Percentiles rank a stretch among this genome's conserved stretches.
Conservation (phyloP, 352 stramenopile genomes). For the Globisporangium heterothallicum region DNA sequence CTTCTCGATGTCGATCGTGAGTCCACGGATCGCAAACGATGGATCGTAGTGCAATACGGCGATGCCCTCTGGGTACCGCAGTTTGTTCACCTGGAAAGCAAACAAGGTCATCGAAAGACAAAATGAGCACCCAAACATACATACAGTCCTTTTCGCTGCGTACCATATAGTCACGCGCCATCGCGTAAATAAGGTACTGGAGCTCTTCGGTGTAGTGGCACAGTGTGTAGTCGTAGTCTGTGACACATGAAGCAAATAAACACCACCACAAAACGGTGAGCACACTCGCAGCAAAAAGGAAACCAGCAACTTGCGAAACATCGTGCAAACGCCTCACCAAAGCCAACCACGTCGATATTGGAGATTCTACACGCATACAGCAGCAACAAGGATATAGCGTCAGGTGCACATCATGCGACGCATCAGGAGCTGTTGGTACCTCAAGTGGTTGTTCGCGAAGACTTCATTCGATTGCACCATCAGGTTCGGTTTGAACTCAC, state of each 20-base stretch:
- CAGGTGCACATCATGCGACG: too few species aligned
- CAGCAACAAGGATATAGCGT: not conserved
- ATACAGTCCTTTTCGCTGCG: too few species aligned
- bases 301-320: not conserved
- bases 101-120: not conserved
- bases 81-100: conserved; percentile 48
- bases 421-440: too few species aligned
- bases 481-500: conserved; percentile 35
- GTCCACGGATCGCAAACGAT: conserved; percentile 88
- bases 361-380: conserved; percentile 24
- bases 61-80: conserved; percentile 85
- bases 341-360: conserved; percentile 68
- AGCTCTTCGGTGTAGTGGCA: conserved; percentile 91
- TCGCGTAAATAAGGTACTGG: conserved; percentile 91
- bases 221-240: conserved; percentile 94
- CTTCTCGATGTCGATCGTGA: conserved; percentile 92
- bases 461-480: conserved; percentile 48
- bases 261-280: not conserved
- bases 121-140: not conserved
- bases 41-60: conserved; percentile 76
- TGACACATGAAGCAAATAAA: not conserved
- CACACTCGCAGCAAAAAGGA: too few species aligned
- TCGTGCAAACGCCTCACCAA: conserved; percentile 26
- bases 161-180: conserved; percentile 87
- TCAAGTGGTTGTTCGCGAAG: conserved; percentile 71